Evolutionary conservation across 495 filamentous ascomycete genomes (phyloP).

Genomic region (Thozetella sp.): DNA sequence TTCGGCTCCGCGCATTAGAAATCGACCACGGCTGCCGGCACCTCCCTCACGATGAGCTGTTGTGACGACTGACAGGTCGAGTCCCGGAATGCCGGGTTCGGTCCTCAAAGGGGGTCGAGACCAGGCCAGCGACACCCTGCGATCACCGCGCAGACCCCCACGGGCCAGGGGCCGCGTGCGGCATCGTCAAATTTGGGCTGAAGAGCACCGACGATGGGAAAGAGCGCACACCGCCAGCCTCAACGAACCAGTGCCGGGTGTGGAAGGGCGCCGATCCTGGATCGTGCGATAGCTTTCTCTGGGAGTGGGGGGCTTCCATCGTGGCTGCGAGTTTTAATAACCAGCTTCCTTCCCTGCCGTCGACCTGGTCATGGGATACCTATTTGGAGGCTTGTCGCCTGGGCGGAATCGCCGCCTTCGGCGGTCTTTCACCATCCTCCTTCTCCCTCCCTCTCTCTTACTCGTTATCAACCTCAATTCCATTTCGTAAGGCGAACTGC

Average conservation of each 20-base stretch:
- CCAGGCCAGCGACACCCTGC: too few relatives aligned
- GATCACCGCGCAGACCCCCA: not conserved
- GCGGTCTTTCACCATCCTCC: not conserved
- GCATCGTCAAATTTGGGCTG: not conserved
- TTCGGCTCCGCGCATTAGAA: too few relatives aligned
- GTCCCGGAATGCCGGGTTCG: not conserved
- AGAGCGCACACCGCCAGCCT: not conserved
- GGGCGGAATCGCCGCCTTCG: not conserved
- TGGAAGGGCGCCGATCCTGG: not conserved
- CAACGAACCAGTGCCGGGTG: too few relatives aligned
- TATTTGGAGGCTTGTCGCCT: not conserved
- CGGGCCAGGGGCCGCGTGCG: not conserved
- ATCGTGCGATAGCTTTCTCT: not conserved
- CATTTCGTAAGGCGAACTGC: not conserved
- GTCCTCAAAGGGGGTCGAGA: not conserved
- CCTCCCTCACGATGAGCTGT: not conserved
- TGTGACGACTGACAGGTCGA: conserved; percentile 1
- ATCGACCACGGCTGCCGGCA: too few relatives aligned
- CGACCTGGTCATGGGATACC: not conserved
- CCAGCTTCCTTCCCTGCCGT: not conserved
- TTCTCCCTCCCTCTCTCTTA: too few relatives aligned
- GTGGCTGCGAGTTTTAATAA: not conserved
- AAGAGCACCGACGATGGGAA: not conserved
- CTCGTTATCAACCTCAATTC: not conserved
- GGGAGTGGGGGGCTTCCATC: not conserved